Evolutionary conservation across 2,329 filamentous ascomycete genomes (phyloP).

Genomic region (Corniculantispora saksenae): DNA sequence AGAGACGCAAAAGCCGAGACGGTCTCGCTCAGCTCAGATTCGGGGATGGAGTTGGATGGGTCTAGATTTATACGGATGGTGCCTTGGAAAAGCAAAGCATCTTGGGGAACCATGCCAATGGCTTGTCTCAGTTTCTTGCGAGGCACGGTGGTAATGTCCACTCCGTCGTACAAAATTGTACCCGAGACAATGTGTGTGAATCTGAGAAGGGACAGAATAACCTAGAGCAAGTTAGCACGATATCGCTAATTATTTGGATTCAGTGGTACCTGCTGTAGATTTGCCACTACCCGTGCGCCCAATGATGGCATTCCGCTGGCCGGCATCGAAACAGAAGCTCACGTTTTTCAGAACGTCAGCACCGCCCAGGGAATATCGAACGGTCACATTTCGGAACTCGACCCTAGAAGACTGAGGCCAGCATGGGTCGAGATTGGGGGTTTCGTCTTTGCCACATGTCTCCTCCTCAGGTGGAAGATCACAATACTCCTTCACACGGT

Average conservation of each 20-base stretch:
- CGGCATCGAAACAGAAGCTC: conserved; percentile 49
- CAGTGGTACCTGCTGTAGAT: conserved; percentile 62
- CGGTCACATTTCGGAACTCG: conserved; percentile 40
- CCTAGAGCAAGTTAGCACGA: conserved; percentile 20
- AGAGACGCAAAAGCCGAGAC: conserved; percentile 54
- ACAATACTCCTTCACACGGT: conserved; percentile 40
- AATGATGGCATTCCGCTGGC: conserved; percentile 71
- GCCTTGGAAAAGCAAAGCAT: conserved; percentile 50
- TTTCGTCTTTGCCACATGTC: conserved; percentile 18
- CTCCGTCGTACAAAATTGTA: conserved; percentile 46
- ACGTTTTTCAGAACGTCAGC: conserved; percentile 44
- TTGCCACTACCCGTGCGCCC: conserved; percentile 76
- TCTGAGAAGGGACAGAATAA: conserved; percentile 48
- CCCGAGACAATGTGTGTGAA: conserved; percentile 45
- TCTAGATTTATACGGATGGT: conserved; percentile 54
- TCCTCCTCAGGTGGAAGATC: conserved; percentile 38
- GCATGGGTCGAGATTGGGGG: conserved; percentile 29
- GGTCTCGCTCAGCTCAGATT: conserved; percentile 52
- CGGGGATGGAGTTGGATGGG: conserved; percentile 50
- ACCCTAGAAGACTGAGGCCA: conserved; percentile 39
- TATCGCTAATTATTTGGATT: too few relatives aligned
- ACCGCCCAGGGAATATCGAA: conserved; percentile 39
- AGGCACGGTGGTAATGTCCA: conserved; percentile 46
- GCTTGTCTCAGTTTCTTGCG: conserved; percentile 46
- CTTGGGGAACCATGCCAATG: conserved; percentile 52